Evolutionary conservation across 139 green algal genomes (phyloP).

Genomic region (Protoeuglena noctilucae): DNA sequence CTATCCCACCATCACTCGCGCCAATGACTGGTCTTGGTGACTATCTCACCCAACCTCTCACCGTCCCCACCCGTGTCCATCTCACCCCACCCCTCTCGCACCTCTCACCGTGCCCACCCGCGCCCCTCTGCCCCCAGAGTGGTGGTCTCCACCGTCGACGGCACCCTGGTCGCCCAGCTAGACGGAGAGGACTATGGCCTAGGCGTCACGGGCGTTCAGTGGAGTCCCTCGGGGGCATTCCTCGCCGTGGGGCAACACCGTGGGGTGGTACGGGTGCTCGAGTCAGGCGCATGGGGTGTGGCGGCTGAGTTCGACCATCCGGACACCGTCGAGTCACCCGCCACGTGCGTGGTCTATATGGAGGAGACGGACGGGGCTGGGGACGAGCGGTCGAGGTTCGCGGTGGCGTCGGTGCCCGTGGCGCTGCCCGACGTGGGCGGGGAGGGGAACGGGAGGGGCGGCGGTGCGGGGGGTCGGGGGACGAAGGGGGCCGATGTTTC

Average conservation of each 20-base stretch:
- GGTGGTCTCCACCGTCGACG: conserved; percentile 6
- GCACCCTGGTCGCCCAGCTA: conserved; percentile 12
- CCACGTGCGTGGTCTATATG: conserved; percentile 36
- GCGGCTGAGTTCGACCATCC: conserved; percentile 38
- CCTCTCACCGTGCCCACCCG: not conserved
- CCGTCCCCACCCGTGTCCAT: not conserved
- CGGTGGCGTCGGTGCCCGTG: not conserved
- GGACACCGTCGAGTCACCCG: conserved; percentile 14
- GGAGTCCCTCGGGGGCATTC: conserved; percentile 44
- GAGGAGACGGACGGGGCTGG: conserved; percentile 24
- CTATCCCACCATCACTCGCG: not conserved
- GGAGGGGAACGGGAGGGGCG: not conserved
- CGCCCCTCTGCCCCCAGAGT: conserved; percentile 3
- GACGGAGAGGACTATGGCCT: conserved; percentile 29
- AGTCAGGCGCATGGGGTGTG: conserved; percentile 51
- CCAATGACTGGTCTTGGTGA: not conserved
- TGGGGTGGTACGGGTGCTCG: conserved; percentile 39
- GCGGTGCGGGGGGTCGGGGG: too few relatives aligned
- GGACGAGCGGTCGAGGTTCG: not conserved
- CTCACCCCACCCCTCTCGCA: too few relatives aligned
- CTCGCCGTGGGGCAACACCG: conserved; percentile 59
- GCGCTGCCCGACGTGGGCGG: not conserved
- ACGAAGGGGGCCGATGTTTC: conserved; percentile 15
- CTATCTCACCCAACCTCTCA: not conserved
- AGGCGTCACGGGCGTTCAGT: conserved; percentile 36